These are phyloP conservation scores for Flaveria robusta DNA, from an alignment of 129 eudicot genomes.

Conservation along the genomic window DNA sequence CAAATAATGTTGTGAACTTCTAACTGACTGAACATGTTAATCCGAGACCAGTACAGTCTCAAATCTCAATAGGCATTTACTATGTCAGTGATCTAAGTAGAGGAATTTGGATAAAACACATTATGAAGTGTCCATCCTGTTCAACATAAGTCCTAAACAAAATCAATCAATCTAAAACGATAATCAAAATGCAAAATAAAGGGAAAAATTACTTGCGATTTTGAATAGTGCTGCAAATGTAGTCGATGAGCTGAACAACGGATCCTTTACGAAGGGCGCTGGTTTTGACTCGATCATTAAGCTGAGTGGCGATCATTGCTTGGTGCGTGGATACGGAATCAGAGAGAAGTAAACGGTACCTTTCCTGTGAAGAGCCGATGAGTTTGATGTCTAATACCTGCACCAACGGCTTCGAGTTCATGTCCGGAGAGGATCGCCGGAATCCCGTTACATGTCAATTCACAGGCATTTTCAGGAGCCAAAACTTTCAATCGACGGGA, in stretches of 20 bases:
- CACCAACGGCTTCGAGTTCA: constrained; percentile 75
- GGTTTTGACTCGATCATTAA: constrained; percentile 71
- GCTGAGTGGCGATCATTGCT: constrained; percentile 89
- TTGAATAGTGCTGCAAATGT: constrained; percentile 73
- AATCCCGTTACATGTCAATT: constrained; percentile 69
- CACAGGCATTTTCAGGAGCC: constrained; percentile 56
- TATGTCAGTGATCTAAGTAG: background rate
- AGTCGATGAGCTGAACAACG: constrained; percentile 80
- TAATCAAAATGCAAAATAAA: constrained; percentile 6
- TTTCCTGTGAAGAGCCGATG: constrained; percentile 52
- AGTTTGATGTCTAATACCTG: constrained; percentile 73
- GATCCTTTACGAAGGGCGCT: constrained; percentile 64
- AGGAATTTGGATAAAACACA: constrained; percentile 2
- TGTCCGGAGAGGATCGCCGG: constrained; percentile 66
- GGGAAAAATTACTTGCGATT: constrained; percentile 56
- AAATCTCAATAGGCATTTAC: background rate
- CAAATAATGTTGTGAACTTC: background rate
- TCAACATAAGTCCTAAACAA: constrained; percentile 5
- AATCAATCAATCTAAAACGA: background rate
- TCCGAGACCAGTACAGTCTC: no score
- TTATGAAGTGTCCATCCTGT: background rate
- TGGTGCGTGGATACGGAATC: constrained; percentile 60
- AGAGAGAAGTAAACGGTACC: constrained; percentile 71
- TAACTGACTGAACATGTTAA: background rate
- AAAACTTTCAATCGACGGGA: background rate